Evolutionary conservation across 345 rosid genomes (phyloP), one percentile per base, ranked within the genome.

Genomic region (Chamaenerion angustifolium): DNA sequence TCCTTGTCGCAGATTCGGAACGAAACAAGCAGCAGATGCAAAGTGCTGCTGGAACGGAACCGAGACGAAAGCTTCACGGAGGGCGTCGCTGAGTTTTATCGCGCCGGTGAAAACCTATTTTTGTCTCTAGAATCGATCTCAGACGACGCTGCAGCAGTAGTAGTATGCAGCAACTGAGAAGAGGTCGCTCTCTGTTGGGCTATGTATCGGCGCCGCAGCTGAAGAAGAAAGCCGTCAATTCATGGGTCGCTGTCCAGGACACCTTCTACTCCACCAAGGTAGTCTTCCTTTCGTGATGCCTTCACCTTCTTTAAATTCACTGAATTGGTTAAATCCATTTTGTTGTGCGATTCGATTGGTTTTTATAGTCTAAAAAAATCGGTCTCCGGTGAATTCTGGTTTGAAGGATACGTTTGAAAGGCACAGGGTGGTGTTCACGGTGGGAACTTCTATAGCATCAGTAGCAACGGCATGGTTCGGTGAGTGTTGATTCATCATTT

Each of bases 381-480:
- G 10, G 10, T 31, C 37, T 31, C 37, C 8, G 37, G 37, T 31
- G 37, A 31, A 31, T 47, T 62, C 25, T 14, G 23, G 62, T 40
- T 60, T 40, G 27, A 44, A 92, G 98, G 98, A 83, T 40, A 73
- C 70, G 51, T 83, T 92, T 61, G 98, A 92, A 72, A 81, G 79
- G 69, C 85, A 92, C 55, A 80, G 63, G 70, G 87, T 83, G 56
- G 87, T 92, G 17, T 83, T 92, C 59, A 82, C 98, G 4, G 42
- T 92, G 37, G 98, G 95, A 58, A 83, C 98, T 52, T 92, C 98
- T 59, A 17, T 80, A 12, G 98, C 96, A 15, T 86, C 98, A 13
- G 82, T 92, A 71, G 89, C 78, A 42, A 87, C 96, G 12, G 96
- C 96, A 52, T 92, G 96, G 89, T 54, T 65, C 48, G 98, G 96